Evolutionary conservation across 106 monocot genomes (phyloP), one percentile per base, ranked within the genome.

Genomic region (Dendrobium officinale): DNA sequence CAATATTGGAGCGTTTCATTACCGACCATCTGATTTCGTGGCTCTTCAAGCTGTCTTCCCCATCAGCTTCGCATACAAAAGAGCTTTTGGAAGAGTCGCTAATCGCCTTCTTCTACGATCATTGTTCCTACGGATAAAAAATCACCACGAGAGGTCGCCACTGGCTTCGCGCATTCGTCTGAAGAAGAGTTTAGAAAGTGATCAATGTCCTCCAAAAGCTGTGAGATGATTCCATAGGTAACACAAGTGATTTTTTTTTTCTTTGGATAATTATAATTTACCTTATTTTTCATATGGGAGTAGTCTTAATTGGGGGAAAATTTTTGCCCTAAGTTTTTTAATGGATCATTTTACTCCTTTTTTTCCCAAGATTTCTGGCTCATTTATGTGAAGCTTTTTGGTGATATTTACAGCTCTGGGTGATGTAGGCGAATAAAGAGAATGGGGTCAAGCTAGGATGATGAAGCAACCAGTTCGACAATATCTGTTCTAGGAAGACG

Each of bases 401-500:
- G 26, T 76, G 48, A 13, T 6, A 22, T 76, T 19, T 26, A 7
- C 26, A 48, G 48, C 26, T 48, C 49, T 7, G 47, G 24, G n/a
- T 29, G 2, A 51, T 76, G 76, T 10, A 76, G 6, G n/a, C 5
- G 8, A 76, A 24, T 22, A 51, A 26, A 18, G 76, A 76, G 48
- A 76, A 76, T 3, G 49, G 48, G 24, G 27, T 11, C 26, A 76
- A 76, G 26, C 26, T 26, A 26, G 76, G 76, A 51, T 9, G 49
- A 76, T 49, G 76, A 27, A 48, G 26, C 42, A 27, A 15, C 76
- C 4, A 49, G 26, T 76, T 76, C 76, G 29, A 27, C 76, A 2
- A 51, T 76, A 76, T 76, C 49, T 24, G 76, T 76, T 26, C 42
- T 76, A 24, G 41, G 0, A 49, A 24, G 76, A 76, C 7, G 76